Conservation (phyloP, 441 rosid genomes). For the Manihot esculenta region DNA sequence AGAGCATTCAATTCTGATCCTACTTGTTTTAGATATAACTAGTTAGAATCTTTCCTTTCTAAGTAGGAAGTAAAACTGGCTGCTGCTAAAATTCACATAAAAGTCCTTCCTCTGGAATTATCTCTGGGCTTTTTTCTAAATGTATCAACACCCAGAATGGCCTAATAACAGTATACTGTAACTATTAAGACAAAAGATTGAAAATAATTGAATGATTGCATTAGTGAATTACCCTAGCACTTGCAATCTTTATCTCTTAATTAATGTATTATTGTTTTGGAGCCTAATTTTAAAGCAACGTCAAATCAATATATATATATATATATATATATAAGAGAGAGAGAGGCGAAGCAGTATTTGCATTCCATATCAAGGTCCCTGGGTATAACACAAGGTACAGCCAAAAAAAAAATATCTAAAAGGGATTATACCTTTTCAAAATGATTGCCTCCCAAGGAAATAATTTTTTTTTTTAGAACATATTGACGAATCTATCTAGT, state of each 20-base stretch:
- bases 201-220: conserved; percentile 1
- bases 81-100: not conserved
- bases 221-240: not conserved
- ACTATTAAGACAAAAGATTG: not conserved
- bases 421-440: no score
- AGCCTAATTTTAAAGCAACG: not conserved
- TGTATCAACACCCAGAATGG: not conserved
- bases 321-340: not conserved
- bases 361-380: not conserved
- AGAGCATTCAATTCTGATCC: not conserved
- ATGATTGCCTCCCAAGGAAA: no score
- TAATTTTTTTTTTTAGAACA: no score
- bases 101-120: not conserved
- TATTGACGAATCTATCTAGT: no score
- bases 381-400: not conserved
- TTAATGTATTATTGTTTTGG: not conserved
- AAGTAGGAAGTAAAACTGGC: not conserved
- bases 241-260: not conserved
- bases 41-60: not conserved
- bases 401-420: not conserved
- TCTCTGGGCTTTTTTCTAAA: not conserved
- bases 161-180: not conserved
- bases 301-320: no score
- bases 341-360: not conserved
- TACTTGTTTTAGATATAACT: conserved; percentile 3